Evolutionary conservation across 2,329 filamentous ascomycete genomes (phyloP), one percentile per base, ranked within the genome.

Genomic region (Xylariaceae sp.): DNA sequence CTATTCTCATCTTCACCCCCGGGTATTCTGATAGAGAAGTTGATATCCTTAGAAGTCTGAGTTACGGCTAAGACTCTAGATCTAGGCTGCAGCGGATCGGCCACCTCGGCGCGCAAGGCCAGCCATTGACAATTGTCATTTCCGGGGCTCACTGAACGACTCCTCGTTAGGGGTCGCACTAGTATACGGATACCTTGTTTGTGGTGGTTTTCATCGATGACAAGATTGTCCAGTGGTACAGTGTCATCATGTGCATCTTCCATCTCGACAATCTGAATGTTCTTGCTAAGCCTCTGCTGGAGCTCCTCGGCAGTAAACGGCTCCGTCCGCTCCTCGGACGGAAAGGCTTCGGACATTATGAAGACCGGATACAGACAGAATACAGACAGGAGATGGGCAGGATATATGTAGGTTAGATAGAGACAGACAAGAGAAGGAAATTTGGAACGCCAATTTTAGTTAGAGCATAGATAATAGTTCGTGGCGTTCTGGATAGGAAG

Each of bases 21-120:
- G 53, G 82, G 83, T 54, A 85, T 82, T 48, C 78, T 75, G 57
- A 85, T 81, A 40, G 80, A 81, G 65, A 85, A 85, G 59, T 83
- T 85, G 75, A 84, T 83, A 68, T 85, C 82, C 65, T 79, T 79
- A 58, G 78, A 76, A 4, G 82, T 85, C 73, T 86, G 83, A 62
- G 81, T 84, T 65, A 86, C 82, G 37, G 83, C 83, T 21, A 86
- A 71, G 46, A 85, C 83, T 65, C 79, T 81, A 68, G 84, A 79
- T 59, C 78, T 76, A n/a, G 80, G 77, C 66, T 79, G 74, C 54
- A 80, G 76, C 41, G 79, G 69, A 18, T 79, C 77, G 40, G 80
- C 76, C 40, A 81, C 76, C 66, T 84, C 81, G 58, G 82, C 79
- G 53, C 79, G 81, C 49, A 85, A 73, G 16, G 79, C 80, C 16